Conservation (phyloP, 768 basidiomycete genomes). For the Pilatotrama ljubarskyi region DNA sequence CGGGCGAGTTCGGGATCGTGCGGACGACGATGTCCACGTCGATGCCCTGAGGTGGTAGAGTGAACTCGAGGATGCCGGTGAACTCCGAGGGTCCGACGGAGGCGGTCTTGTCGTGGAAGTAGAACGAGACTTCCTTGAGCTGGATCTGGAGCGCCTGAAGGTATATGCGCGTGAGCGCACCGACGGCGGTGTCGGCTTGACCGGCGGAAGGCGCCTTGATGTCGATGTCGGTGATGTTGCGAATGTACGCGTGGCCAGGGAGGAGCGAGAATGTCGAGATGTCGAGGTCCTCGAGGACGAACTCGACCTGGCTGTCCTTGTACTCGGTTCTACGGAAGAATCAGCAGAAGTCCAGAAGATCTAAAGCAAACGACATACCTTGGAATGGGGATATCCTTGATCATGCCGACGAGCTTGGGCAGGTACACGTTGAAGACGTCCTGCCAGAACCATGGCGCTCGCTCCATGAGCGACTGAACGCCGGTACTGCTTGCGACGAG, state of each 20-base stretch:
- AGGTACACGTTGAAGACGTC: slow-evolving; percentile 81
- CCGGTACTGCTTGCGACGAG: slow-evolving; percentile 42
- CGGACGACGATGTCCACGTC: slow-evolving; percentile 69
- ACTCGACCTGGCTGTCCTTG: slow-evolving; percentile 65
- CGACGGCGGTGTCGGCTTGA: slow-evolving; percentile 50
- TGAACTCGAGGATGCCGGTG: slow-evolving; percentile 62
- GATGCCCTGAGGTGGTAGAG: slow-evolving; percentile 64
- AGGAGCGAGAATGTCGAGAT: slow-evolving; percentile 65
- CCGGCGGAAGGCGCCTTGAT: slow-evolving; percentile 45
- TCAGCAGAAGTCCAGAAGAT: not conserved
- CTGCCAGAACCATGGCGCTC: slow-evolving; percentile 76
- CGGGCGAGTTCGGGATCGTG: slow-evolving; percentile 53
- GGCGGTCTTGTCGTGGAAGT: slow-evolving; percentile 62
- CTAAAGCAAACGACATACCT: slow-evolving; percentile 41
- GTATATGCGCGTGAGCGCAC: slow-evolving; percentile 65
- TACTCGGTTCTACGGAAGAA: slow-evolving; percentile 58
- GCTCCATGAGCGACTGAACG: slow-evolving; percentile 55
- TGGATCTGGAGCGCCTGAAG: slow-evolving; percentile 64
- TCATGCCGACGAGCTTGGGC: slow-evolving; percentile 51
- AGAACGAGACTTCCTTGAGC: slow-evolving; percentile 71
- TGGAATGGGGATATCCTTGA: slow-evolving; percentile 70
- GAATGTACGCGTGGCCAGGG: slow-evolving; percentile 70
- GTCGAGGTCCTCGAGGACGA: slow-evolving; percentile 74
- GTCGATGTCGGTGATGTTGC: slow-evolving; percentile 67
- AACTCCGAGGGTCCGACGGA: slow-evolving; percentile 54